Evolutionary conservation across 441 rosid genomes (phyloP), one percentile per base, ranked within the genome.

Genomic region (Francoa sonchifolia): DNA sequence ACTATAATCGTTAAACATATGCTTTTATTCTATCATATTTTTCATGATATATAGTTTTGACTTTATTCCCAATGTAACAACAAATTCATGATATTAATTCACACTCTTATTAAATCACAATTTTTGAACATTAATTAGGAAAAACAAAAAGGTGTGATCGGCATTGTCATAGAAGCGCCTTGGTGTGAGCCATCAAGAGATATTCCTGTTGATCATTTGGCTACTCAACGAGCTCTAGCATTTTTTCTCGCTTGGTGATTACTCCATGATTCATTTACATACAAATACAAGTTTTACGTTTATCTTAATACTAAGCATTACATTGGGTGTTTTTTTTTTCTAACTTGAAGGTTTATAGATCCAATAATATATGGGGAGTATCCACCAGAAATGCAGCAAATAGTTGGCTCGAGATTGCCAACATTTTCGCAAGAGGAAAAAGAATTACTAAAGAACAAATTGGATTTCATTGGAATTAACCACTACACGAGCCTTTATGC

Each of bases 391-490:
- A 78, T 85, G 93, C 55, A 42, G 16, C 37, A 49, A 16, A 47
- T 78, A 52, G 51, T 78, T 25, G 89, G 86, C 30, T 27, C 53
- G 16, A 42, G 34, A 31, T 47, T 84, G 14, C 92, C 88, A 0
- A 28, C 6, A 46, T 77, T 84, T 61, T 62, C 81, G 1, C 47
- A 38, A 45, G 20, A 38, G 1, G 82, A 84, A 25, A 20, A 27
- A 37, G 53, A 63, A 37, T 66, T 14, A 28, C 52, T 77, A 44
- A 61, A 48, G 41, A 60, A 28, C 8, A 64, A 66, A 15, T 39
- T 74, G 28, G 85, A 84, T 47, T 84, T 84, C 46, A 57, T 80
- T 30, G 86, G 89, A 18, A 55, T 85, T 39, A 79, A 85, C 58
- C 78, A 79, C 18, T 85, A 85, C 33, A 62, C 63, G 10, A 75